These are phyloP conservation scores for Capsicum rhomboideum DNA, from an alignment of 257 asterid species.

Conservation along the genomic window DNA sequence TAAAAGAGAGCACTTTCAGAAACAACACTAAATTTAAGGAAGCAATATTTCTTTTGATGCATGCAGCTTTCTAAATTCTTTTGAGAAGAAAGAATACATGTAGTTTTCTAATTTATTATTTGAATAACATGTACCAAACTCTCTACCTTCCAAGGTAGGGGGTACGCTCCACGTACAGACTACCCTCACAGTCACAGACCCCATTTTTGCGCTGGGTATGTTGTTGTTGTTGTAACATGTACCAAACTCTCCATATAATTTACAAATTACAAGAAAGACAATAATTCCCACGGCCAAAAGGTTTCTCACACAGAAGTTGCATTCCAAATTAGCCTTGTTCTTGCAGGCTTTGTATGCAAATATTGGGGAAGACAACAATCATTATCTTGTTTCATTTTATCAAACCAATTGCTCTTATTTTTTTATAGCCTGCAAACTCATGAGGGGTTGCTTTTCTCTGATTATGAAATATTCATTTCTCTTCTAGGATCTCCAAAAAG, in stretches of 20 bases:
- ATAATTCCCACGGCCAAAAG: neutral
- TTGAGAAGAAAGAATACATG: neutral
- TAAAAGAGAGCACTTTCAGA: neutral
- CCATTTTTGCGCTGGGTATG: too few relatives aligned
- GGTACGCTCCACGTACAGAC: too few relatives aligned
- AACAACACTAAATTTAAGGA: neutral
- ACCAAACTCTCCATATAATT: neutral
- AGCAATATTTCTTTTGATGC: neutral
- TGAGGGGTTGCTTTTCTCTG: neutral
- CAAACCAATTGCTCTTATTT: neutral
- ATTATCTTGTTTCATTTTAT: neutral
- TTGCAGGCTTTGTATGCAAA: neutral
- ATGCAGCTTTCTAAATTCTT: neutral
- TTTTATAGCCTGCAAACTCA: neutral
- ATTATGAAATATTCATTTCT: neutral
- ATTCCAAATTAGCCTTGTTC: neutral
- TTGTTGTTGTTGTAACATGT: neutral
- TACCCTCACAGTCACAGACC: too few relatives aligned
- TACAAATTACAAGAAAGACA: neutral
- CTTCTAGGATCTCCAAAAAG: neutral
- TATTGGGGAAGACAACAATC: neutral
- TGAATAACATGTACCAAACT: neutral
- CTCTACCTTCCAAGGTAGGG: too few relatives aligned
- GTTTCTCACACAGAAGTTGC: neutral
- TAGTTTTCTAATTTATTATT: neutral